Evolutionary conservation across 2,329 filamentous ascomycete species (phyloP), one percentile per base, ranked within the genome.

Genomic region (Aureobasidium zeae): DNA sequence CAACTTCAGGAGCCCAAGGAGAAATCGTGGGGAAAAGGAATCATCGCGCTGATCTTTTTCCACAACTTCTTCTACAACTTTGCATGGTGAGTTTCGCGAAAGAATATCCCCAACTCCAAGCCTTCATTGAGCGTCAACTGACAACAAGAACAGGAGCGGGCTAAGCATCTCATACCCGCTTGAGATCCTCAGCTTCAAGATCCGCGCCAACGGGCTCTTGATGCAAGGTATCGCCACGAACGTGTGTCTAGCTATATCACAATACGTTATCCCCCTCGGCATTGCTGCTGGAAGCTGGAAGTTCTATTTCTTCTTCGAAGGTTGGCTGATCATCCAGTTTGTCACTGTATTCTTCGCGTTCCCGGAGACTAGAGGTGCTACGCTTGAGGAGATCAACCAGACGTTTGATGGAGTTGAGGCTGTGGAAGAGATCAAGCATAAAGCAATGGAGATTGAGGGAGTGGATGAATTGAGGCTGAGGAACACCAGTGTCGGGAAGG

Each of bases 381-480:
- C 24, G 7, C 24, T 25, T 25, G 24, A 25, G 24, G 24, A 25
- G 24, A 25, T 25, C 24, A 25, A 25, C 24, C 24, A 25, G 24
- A 25, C 64, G 21, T 64, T 67, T 17, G 63, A 71, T n/a, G 66
- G 70, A 50, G 60, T 63, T 47, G 62, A 63, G 28, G 64, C 64
- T 25, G 22, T 29, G 5, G 26, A 29, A 29, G 26, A 8, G 12
- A 8, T 29, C 26, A 9, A 9, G 7, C 11, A 5, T 6, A 8
- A 29, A n/a, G 7, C 26, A n/a, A 6, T 5, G 5, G 26, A 29
- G 26, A 29, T 29, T 29, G 26, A 29, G 20, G n/a, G n/a, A n/a
- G n/a, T n/a, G n/a, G 24, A 25, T 7, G 12, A 12, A 12, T 25
- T 12, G 12, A 12, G 12, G 24, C 24, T 7, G 7, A 12, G 7